Evolutionary conservation across 176 grass and related monocot genomes (phyloP).

Genomic region (Cenchrus purpureus): DNA sequence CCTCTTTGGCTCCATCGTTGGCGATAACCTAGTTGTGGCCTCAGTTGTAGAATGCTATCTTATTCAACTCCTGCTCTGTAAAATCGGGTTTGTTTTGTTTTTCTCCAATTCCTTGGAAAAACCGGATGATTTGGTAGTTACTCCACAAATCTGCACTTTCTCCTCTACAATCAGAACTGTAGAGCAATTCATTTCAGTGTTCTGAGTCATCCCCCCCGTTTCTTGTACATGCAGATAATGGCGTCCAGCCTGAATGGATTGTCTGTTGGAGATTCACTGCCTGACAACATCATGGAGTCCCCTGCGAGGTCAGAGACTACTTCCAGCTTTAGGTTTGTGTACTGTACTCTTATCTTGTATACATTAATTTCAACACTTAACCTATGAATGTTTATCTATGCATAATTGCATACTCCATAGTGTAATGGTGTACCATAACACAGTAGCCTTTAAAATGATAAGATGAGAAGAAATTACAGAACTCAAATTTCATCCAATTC

Average conservation of each 20-base stretch:
- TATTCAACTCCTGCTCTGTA: background rate
- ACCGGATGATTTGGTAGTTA: background rate
- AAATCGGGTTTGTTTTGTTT: background rate
- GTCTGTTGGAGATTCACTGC: constrained; percentile 81
- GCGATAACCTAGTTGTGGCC: background rate
- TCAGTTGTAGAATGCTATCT: background rate
- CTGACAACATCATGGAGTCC: constrained; percentile 89
- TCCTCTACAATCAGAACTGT: background rate
- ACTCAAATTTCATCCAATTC: background rate
- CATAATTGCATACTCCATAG: background rate
- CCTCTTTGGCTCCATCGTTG: background rate
- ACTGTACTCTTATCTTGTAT: constrained; percentile 20
- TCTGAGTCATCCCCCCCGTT: background rate
- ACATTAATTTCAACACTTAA: background rate
- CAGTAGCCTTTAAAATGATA: background rate
- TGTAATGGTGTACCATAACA: background rate
- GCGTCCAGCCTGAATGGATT: constrained; percentile 76
- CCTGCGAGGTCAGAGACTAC: constrained; percentile 73
- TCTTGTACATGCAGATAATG: constrained; percentile 34
- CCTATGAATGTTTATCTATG: background rate
- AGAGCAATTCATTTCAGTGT: background rate
- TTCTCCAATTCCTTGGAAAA: background rate
- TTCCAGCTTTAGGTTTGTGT: constrained; percentile 62
- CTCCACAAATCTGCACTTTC: background rate
- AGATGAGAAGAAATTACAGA: background rate